phyloP scores from a whole-genome alignment of 257 asterid species.

The Leptodermis oblonga region DNA sequence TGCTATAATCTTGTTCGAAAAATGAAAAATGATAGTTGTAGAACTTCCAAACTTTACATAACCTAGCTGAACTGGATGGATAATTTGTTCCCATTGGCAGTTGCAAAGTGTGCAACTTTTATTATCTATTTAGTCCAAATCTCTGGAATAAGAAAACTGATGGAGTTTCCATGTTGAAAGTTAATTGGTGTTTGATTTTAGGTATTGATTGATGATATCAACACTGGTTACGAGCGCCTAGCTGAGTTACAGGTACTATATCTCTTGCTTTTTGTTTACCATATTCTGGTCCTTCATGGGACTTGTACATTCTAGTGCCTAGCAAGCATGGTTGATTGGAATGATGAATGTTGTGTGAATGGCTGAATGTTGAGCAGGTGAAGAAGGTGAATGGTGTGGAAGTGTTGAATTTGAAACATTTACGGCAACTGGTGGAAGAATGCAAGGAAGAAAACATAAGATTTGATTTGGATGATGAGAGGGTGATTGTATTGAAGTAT shows the following conservation, averaged over 20 bases:
- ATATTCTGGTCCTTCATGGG: neutral
- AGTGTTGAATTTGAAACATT: slow-evolving; percentile 76
- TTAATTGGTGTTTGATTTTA: slow-evolving; percentile 24
- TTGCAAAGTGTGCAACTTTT: neutral
- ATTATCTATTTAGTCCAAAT: neutral
- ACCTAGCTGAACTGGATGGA: neutral
- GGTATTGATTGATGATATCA: slow-evolving; percentile 91
- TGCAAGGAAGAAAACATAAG: slow-evolving; percentile 48
- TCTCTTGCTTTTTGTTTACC: neutral
- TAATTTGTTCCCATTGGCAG: neutral
- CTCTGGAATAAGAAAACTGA: neutral
- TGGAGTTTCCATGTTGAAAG: neutral
- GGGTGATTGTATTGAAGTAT: slow-evolving; percentile 73
- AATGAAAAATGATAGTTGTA: neutral
- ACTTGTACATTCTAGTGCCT: neutral
- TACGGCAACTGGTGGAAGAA: slow-evolving; percentile 76
- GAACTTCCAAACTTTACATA: neutral
- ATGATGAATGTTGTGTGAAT: neutral
- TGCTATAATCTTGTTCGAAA: too few relatives aligned
- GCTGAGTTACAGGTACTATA: slow-evolving; percentile 80
- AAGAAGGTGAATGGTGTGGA: slow-evolving; percentile 77
- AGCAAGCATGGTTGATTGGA: neutral
- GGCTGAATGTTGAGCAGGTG: slow-evolving; percentile 65
- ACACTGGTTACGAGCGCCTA: slow-evolving; percentile 93
- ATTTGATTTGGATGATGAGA: slow-evolving; percentile 88